Evolutionary conservation across 768 basidiomycete species (phyloP).

Genomic region (Amanita pallidorosea): DNA sequence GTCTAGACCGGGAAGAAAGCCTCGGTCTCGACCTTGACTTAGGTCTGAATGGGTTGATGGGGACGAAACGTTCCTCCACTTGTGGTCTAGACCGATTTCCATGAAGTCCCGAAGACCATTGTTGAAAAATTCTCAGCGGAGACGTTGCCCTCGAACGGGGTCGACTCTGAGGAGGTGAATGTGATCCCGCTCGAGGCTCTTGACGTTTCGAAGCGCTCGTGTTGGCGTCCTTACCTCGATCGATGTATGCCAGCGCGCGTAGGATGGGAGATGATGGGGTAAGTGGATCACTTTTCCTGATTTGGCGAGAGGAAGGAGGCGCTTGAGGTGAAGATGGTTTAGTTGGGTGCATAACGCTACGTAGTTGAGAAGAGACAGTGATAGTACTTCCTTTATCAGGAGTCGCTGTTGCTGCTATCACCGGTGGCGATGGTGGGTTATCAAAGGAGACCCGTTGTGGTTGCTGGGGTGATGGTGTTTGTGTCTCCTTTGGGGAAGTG

Average conservation of each 20-base stretch:
- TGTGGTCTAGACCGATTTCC: constrained; percentile 21
- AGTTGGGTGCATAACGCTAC: not conserved
- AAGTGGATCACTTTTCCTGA: constrained; percentile 22
- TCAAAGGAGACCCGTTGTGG: constrained; percentile 14
- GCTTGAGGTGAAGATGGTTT: constrained; percentile 10
- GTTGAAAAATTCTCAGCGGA: constrained; percentile 48
- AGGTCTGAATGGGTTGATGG: constrained; percentile 41
- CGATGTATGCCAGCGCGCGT: constrained; percentile 16
- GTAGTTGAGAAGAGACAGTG: not conserved
- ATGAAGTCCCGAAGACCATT: constrained; percentile 40
- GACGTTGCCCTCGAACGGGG: constrained; percentile 45
- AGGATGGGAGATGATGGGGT: constrained; percentile 24
- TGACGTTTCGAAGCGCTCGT: constrained; percentile 11
- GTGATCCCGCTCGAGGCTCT: constrained; percentile 4
- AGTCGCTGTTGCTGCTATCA: constrained; percentile 21
- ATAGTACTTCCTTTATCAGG: constrained; percentile 24
- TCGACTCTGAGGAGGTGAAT: constrained; percentile 23
- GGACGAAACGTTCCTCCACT: constrained; percentile 44
- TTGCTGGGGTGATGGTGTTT: not conserved
- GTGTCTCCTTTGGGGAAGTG: constrained; percentile 3
- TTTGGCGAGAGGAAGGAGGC: constrained; percentile 15
- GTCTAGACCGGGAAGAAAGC: constrained; percentile 15
- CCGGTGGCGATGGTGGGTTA: constrained; percentile 1
- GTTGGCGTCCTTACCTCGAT: constrained; percentile 14
- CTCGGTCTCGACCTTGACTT: constrained; percentile 13